A percentile compares a stretch with the other conserved stretches of the same genome.
These are phyloP conservation scores for Chionographis japonica DNA, from an alignment of 106 monocot species.

Conservation along the genomic window DNA sequence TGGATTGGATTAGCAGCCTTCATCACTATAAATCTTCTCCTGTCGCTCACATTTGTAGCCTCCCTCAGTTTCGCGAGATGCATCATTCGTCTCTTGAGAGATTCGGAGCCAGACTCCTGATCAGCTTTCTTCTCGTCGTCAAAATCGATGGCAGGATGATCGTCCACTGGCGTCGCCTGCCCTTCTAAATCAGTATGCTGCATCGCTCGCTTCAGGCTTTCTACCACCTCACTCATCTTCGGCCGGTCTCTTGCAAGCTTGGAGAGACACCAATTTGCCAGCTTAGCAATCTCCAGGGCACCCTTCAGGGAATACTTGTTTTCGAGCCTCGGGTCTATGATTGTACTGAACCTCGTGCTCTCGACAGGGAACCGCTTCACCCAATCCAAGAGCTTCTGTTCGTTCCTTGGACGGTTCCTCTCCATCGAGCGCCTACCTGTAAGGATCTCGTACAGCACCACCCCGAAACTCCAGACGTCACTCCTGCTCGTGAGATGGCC, in stretches of 20 bases:
- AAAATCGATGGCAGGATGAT: slow-evolving; percentile 1
- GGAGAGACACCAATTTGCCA: slow-evolving; percentile 43
- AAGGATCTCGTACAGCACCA: slow-evolving; percentile 52
- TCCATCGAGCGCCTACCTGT: slow-evolving; percentile 49
- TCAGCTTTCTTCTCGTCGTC: slow-evolving; percentile 5
- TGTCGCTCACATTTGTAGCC: slow-evolving; percentile 4
- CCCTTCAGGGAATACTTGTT: slow-evolving; percentile 26
- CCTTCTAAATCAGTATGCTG: slow-evolving; percentile 10
- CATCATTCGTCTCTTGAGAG: slow-evolving; percentile 21
- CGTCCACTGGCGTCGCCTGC: background rate
- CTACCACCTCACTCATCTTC: slow-evolving; percentile 46
- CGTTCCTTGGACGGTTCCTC: slow-evolving; percentile 26
- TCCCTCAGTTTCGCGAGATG: slow-evolving; percentile 31
- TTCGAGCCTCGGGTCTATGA: slow-evolving; percentile 45
- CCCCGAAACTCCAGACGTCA: slow-evolving; percentile 58
- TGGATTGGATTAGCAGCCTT: slow-evolving; percentile 6
- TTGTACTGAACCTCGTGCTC: slow-evolving; percentile 27
- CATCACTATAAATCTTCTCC: slow-evolving; percentile 18
- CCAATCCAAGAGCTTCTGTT: slow-evolving; percentile 59
- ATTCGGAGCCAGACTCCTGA: slow-evolving; percentile 8
- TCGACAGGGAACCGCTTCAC: slow-evolving; percentile 34
- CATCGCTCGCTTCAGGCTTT: slow-evolving; percentile 26
- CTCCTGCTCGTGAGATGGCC: slow-evolving; percentile 51
- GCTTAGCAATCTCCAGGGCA: slow-evolving; percentile 24
- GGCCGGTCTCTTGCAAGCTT: slow-evolving; percentile 41